These are phyloP conservation scores for Vitis hybrid DNA, from an alignment of 177 flowering plant species.

Conservation along the genomic window DNA sequence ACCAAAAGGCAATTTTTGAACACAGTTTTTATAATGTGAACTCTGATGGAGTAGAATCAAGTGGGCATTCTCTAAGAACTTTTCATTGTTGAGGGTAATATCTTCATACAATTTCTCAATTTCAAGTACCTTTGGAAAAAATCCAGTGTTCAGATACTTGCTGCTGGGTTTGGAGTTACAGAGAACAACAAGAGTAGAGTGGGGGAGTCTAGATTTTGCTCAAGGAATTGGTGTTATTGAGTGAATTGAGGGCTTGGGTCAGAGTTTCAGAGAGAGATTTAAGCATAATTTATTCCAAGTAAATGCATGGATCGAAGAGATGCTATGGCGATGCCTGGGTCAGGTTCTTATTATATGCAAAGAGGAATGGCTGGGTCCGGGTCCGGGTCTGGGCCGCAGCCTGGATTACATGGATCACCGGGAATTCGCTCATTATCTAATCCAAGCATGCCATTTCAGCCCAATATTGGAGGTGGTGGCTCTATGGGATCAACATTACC, in stretches of 20 bases:
- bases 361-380: conserved; percentile 43
- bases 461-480: conserved; percentile 27
- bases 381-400: conserved; percentile 31
- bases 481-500: conserved; percentile 32
- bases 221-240: too few relatives aligned
- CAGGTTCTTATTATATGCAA: conserved; percentile 47
- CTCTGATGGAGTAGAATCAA: too few relatives aligned
- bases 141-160: too few relatives aligned
- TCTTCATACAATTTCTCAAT: too few relatives aligned
- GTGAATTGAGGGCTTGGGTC: background rate
- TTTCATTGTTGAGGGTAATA: too few relatives aligned
- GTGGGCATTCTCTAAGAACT: too few relatives aligned
- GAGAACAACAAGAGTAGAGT: too few relatives aligned
- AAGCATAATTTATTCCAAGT: conserved; percentile 22
- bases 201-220: too few relatives aligned
- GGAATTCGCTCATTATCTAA: conserved; percentile 25
- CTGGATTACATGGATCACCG: conserved; percentile 33
- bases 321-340: conserved; percentile 51
- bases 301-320: conserved; percentile 74
- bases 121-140: too few relatives aligned
- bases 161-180: too few relatives aligned
- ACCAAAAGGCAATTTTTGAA: too few relatives aligned
- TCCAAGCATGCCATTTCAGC: conserved; percentile 28
- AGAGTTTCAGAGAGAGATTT: background rate
- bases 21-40: too few relatives aligned